Base-by-base conservation (phyloP, 2,329 filamentous ascomycete species). In the Ophiognomonia clavigignenti-juglandacearum region DNA sequence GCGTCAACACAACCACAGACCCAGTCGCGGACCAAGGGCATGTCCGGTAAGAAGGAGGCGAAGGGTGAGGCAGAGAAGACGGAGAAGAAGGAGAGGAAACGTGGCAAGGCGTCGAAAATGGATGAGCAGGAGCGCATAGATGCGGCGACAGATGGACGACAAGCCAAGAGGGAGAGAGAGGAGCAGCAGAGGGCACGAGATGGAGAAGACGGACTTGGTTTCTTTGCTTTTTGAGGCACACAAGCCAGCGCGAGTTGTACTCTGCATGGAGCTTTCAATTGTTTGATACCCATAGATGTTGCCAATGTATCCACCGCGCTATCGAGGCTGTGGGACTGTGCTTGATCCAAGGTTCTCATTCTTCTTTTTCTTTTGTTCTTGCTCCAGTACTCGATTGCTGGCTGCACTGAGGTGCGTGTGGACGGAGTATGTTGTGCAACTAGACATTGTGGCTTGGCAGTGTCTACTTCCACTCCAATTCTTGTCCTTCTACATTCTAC, bases 181-280 rank as follows among this genome's bases (percentile, higher is more conserved):
- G 53, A 47, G 9, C 29, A 39, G 40, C 35, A 16, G 62, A 65
- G 16, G 72, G 70, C 19, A 69, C 36, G 38, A 16, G 62, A 65
- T 16, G 72, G 70, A 18, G 69, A 73, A 47, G 76, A 75, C 14
- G 78, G 74, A 19, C 77, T 71, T 9, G 75, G 77, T 11, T 84
- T 83, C 64, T 83, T 83, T 56, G 55, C 39, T 20, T 47, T n/a
- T n/a, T n/a, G n/a, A n/a, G n/a, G n/a, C n/a, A 32, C 31, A 7
- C 16, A 19, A 29, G 22, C 23, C 24, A 16, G 10, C 35, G 18
- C 35, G n/a, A 43, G 45, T 27, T 37, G 16, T 4, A 19, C 22
- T 31, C 16, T 29, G 5, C 10, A 38, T 19, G 19, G 23, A 26
- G 24, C 31, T 4, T 32, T 31, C 32, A 29, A n/a, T n/a, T 35